Evolutionary conservation across 352 stramenopile species (phyloP).

Genomic region (Phytophthora hibernalis): DNA sequence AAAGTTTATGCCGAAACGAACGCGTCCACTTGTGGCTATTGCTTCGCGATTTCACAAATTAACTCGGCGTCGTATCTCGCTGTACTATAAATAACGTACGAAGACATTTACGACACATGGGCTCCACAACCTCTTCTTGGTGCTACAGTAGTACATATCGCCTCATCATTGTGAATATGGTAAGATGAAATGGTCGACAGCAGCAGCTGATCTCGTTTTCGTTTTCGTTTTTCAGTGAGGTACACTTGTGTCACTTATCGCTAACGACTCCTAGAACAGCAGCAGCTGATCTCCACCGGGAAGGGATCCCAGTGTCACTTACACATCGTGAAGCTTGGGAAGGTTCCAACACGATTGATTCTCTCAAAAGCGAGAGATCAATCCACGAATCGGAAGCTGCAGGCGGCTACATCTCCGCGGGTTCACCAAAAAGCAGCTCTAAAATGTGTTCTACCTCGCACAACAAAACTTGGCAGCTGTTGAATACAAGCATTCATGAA

Average conservation of each 20-base stretch:
- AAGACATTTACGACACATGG: conserved; percentile 13
- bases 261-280: too few species aligned
- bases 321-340: not conserved
- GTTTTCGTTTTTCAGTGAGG: too few species aligned
- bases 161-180: conserved; percentile 30
- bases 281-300: too few species aligned
- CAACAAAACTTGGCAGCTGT: conserved; percentile 36
- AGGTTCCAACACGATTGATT: not conserved
- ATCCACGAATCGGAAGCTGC: conserved; percentile 17
- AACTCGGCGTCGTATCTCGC: too few species aligned
- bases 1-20: conserved; percentile 43
- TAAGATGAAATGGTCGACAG: not conserved
- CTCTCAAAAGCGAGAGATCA: not conserved
- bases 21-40: too few species aligned
- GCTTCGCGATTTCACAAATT: too few species aligned
- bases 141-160: conserved; percentile 20
- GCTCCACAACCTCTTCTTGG: not conserved
- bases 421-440: conserved; percentile 27
- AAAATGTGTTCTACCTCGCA: not conserved
- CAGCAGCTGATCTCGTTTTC: too few species aligned
- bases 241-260: too few species aligned
- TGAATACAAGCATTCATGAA: conserved; percentile 42
- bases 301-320: not conserved
- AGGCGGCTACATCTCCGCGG: not conserved
- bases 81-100: not conserved